Conservation (phyloP, 169 alveolate species). For the Cystoisospora suis region DNA sequence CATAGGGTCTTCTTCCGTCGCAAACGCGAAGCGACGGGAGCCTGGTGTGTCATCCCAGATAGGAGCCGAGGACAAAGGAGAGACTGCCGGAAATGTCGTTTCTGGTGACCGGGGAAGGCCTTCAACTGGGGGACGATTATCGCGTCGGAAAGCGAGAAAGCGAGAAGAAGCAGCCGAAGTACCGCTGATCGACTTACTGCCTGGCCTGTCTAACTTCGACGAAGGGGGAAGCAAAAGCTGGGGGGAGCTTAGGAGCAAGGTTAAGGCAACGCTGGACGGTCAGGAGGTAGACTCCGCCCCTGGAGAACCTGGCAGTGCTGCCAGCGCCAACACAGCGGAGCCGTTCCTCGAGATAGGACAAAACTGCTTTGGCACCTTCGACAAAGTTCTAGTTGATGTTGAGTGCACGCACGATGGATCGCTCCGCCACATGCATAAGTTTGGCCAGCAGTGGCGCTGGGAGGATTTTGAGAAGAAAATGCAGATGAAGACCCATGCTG, state of each 20-base stretch:
- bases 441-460: conserved; percentile 50
- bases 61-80: not conserved
- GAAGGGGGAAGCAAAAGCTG: not conserved
- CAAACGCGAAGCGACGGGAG: not conserved
- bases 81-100: not conserved
- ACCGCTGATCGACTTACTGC: conserved; percentile 33
- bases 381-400: conserved; percentile 75
- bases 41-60: not conserved
- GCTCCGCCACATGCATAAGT: conserved; percentile 70
- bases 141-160: conserved; percentile 21
- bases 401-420: conserved; percentile 80
- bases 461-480: conserved; percentile 34
- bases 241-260: not conserved
- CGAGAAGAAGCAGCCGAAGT: conserved; percentile 52
- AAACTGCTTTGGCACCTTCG: conserved; percentile 43
- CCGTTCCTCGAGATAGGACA: not conserved
- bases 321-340: not conserved
- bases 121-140: not conserved
- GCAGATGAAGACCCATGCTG: not conserved
- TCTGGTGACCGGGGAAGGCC: not conserved
- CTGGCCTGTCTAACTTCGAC: not conserved
- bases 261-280: conserved; percentile 14
- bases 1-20: not conserved
- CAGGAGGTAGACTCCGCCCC: too few species aligned
- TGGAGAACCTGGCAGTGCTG: not conserved